Evolutionary conservation across 2,329 filamentous ascomycete genomes (phyloP).

Genomic region (Fusarium odoratissimum): DNA sequence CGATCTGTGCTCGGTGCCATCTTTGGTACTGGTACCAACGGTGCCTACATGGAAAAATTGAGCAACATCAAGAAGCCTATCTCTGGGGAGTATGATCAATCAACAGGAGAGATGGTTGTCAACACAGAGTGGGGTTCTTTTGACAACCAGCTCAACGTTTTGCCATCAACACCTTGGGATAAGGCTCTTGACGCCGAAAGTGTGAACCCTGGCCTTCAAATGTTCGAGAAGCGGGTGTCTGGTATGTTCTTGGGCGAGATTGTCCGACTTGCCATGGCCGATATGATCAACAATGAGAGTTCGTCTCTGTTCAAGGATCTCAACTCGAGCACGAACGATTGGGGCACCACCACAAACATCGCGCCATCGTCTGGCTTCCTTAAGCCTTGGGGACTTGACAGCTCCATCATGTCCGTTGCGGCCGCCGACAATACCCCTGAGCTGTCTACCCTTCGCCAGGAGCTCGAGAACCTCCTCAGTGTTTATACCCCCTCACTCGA

Average conservation of each 20-base stretch:
- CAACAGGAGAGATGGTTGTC: constrained; percentile 94
- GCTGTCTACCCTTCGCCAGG: constrained; percentile 78
- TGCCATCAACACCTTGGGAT: constrained; percentile 90
- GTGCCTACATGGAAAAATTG: constrained; percentile 95
- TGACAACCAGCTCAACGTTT: constrained; percentile 89
- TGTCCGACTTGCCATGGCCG: constrained; percentile 79
- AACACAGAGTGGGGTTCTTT: constrained; percentile 99
- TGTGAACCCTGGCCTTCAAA: constrained; percentile 93
- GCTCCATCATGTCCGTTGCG: constrained; percentile 87
- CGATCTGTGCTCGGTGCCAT: constrained; percentile 93
- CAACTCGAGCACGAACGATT: constrained; percentile 77
- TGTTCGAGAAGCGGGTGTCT: constrained; percentile 98
- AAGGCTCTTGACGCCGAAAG: constrained; percentile 79
- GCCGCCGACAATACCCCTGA: constrained; percentile 82
- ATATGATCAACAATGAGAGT: constrained; percentile 75
- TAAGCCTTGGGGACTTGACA: constrained; percentile 90
- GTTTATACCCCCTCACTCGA: constrained; percentile 82
- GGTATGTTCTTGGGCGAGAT: constrained; percentile 99
- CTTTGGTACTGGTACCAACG: constrained; percentile 97
- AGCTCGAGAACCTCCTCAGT: constrained; percentile 80
- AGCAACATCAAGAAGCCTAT: constrained; percentile 83
- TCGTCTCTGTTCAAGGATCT: constrained; percentile 81
- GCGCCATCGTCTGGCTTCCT: constrained; percentile 74
- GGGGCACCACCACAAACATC: constrained; percentile 76
- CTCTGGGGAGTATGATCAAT: constrained; percentile 76